phyloP scores from a whole-genome alignment of 176 grass and related monocot genomes.

The Areca catechu region DNA sequence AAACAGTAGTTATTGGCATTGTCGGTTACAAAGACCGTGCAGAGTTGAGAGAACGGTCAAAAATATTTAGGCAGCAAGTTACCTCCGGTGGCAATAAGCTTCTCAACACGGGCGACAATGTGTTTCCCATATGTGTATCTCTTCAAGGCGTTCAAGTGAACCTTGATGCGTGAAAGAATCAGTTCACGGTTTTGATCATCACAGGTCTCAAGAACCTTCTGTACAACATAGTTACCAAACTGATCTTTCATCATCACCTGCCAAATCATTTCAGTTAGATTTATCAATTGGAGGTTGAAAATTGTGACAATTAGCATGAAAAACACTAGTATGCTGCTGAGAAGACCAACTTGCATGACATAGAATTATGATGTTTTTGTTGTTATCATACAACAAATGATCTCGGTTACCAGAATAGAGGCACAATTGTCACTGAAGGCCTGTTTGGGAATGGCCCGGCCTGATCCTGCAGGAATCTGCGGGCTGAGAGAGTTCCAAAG shows the following conservation, averaged over 20 bases:
- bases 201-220: conserved; percentile 93
- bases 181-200: conserved; percentile 83
- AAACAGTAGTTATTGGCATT: neutral
- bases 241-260: conserved; percentile 99
- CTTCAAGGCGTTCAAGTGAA: conserved; percentile 95
- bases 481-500: too few species aligned
- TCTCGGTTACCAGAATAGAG: too few species aligned
- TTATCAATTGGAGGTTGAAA: neutral
- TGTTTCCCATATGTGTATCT: conserved; percentile 95
- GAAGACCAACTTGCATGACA: too few species aligned
- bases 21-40: neutral
- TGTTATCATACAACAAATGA: too few species aligned
- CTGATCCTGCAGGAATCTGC: too few species aligned
- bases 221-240: conserved; percentile 96
- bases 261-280: conserved; percentile 2
- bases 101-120: conserved; percentile 93
- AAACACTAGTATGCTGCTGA: too few species aligned
- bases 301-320: too few species aligned
- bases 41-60: neutral
- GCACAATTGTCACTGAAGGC: too few species aligned
- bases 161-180: conserved; percentile 88
- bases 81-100: conserved; percentile 91
- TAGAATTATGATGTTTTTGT: too few species aligned
- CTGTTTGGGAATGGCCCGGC: too few species aligned
- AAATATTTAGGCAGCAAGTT: neutral